A percentile compares a stretch with the other conserved stretches of the same genome.
Evolutionary conservation across 306 rosid species (phyloP).

Genomic region (Morella rubra): DNA sequence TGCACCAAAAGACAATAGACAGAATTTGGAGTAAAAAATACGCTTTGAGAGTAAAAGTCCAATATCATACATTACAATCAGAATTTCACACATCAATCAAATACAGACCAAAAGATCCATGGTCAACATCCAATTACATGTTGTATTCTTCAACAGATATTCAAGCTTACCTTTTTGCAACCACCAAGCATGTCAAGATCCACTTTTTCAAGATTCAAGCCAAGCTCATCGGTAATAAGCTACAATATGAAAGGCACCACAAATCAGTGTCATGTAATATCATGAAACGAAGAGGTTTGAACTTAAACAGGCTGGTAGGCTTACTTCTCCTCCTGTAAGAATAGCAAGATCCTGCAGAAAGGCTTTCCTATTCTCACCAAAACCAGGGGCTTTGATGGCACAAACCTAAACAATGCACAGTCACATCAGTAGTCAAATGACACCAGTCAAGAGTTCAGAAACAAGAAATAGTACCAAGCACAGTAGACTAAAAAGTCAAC

Average conservation of each 20-base stretch:
- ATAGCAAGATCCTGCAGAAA: constrained; percentile 82
- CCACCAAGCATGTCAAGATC: constrained; percentile 75
- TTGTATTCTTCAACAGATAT: background rate
- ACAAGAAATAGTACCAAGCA: background rate
- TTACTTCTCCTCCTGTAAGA: constrained; percentile 85
- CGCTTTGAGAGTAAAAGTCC: background rate
- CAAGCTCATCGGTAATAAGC: constrained; percentile 95
- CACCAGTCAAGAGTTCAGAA: background rate
- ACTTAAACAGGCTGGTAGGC: constrained; percentile 19
- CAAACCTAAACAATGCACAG: constrained; percentile 57
- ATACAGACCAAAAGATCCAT: background rate
- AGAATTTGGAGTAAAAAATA: background rate
- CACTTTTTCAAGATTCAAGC: constrained; percentile 87
- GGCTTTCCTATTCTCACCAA: constrained; percentile 87
- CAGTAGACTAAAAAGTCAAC: constrained; percentile 31
- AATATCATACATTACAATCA: background rate
- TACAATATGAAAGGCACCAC: constrained; percentile 20
- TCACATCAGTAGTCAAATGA: constrained; percentile 14
- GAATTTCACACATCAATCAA: background rate
- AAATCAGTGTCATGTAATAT: background rate
- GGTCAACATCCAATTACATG: background rate
- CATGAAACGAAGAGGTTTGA: background rate
- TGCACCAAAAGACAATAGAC: background rate
- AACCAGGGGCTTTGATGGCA: constrained; percentile 94
- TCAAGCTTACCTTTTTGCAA: constrained; percentile 76